These are phyloP conservation scores for Amaranthus cruentus DNA, from an alignment of 148 eudicot genomes.

Conservation along the genomic window DNA sequence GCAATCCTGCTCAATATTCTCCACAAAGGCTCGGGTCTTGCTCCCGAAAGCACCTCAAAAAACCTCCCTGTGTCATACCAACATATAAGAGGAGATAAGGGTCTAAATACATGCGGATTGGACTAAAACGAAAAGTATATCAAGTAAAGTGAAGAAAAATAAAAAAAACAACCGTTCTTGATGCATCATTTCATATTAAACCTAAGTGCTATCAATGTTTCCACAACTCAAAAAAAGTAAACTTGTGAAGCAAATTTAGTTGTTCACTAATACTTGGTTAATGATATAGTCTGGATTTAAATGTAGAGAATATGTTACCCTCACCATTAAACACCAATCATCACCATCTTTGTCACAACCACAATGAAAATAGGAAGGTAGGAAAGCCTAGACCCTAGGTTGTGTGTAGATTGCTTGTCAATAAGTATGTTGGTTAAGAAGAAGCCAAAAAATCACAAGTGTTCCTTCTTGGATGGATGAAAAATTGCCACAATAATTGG, in stretches of 20 bases:
- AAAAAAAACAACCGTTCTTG: not conserved
- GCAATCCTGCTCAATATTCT: slow-evolving; percentile 63
- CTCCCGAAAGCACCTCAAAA: slow-evolving; percentile 80
- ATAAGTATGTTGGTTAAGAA: not conserved
- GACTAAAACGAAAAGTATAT: not conserved
- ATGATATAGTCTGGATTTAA: too few species aligned
- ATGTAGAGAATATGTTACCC: not conserved
- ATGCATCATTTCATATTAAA: too few species aligned
- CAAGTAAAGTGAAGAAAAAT: not conserved
- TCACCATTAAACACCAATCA: not conserved
- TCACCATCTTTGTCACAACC: not conserved
- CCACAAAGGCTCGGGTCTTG: slow-evolving; percentile 70
- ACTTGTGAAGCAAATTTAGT: not conserved
- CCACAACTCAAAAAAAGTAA: not conserved
- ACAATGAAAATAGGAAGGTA: not conserved
- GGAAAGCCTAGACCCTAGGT: not conserved
- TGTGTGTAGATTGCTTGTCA: not conserved
- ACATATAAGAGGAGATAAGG: slow-evolving; percentile 6
- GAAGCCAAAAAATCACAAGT: not conserved
- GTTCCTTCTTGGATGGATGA: not conserved
- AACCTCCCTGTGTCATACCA: slow-evolving; percentile 60
- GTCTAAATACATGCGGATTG: not conserved
- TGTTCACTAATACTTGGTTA: not conserved
- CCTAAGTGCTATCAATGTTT: not conserved
- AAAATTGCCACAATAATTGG: not conserved